Evolutionary conservation across 345 rosid species (phyloP), one percentile per base, ranked within the genome.

Genomic region (Populus alba): DNA sequence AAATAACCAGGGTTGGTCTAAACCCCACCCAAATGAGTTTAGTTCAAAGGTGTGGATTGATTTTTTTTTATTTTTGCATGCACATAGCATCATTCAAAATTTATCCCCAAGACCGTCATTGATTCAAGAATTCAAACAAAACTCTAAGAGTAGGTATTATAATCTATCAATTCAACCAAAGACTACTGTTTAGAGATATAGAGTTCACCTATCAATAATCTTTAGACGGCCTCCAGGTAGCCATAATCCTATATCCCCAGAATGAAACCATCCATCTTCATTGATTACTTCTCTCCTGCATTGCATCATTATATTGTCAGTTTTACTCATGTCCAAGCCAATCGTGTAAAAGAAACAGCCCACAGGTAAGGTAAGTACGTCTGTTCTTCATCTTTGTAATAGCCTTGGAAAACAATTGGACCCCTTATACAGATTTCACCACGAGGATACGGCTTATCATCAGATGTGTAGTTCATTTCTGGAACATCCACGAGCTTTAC

Each of bases 391-490:
- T 96, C 98, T 88, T 94, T 96, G 81, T 85, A 83, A 82, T 96
- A 94, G 77, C 99, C 98, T 78, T 39, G 85, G 80, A 96, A 96
- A 73, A 96, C 78, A 71, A 74, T 89, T 76, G 98, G 98, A 81
- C 99, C 99, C 82, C 99, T 92, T 29, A 94, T 91, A 85, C 99
- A 96, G 85, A 96, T 96, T 85, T 96, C 98, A 6, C 99, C 99
- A 6, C 98, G 98, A 66, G 97, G 95, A 88, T 90, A 78, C 6
- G 99, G 99, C 65, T 85, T 81, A 88, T 96, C 97, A 6, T 87
- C 91, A 49, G 98, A 90, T 72, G 93, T 94, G 82, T 96, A 96
- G 85, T 90, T 91, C 99, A 94, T 96, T 79, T 96, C 98, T 31
- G 93, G 93, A 79, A 96, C 99, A 74, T 96, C 97, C 83, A 89